These are phyloP conservation scores for Agapanthus africanus DNA, from an alignment of 106 monocot species.

Conservation along the genomic window DNA sequence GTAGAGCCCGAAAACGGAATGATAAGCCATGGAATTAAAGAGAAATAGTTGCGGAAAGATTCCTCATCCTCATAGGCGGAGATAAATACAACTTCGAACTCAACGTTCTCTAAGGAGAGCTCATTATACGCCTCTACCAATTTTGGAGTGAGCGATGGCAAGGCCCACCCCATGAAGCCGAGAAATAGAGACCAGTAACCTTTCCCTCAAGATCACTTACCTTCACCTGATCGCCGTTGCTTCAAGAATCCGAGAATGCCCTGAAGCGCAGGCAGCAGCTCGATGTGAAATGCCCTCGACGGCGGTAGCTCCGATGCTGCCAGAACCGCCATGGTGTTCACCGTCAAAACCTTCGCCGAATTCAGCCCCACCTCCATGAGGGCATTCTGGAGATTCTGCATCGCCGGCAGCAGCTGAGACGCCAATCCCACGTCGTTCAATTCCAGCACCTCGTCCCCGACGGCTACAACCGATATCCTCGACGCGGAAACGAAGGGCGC, in stretches of 20 bases:
- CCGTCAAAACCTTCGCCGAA: conserved; percentile 42
- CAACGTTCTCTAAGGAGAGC: conserved; percentile 11
- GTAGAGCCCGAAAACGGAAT: conserved; percentile 63
- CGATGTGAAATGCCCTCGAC: conserved; percentile 41
- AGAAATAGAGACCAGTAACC: too few species aligned
- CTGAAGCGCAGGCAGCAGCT: conserved; percentile 18
- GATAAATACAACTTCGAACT: too few species aligned
- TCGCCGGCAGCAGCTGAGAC: conserved; percentile 57
- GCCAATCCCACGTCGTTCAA: conserved; percentile 28
- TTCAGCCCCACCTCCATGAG: conserved; percentile 13
- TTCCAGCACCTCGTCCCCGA: conserved; percentile 59
- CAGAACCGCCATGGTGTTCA: conserved; percentile 61
- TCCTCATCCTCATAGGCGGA: conserved; percentile 53
- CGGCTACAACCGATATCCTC: conserved; percentile 43
- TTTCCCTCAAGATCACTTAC: conserved; percentile 19
- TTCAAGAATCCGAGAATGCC: conserved; percentile 38
- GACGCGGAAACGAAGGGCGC: conserved; percentile 50
- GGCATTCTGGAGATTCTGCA: conserved; percentile 28
- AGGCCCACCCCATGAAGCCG: conserved; percentile 58
- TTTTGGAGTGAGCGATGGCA: conserved; percentile 49
- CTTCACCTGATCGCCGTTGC: too few species aligned
- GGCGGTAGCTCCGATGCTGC: conserved; percentile 53
- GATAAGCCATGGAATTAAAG: conserved; percentile 75
- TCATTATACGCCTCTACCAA: conserved; percentile 43
- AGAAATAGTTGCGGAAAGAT: conserved; percentile 43